Base-by-base conservation (phyloP, 805 yeast species). In the Candida ovalis region DNA sequence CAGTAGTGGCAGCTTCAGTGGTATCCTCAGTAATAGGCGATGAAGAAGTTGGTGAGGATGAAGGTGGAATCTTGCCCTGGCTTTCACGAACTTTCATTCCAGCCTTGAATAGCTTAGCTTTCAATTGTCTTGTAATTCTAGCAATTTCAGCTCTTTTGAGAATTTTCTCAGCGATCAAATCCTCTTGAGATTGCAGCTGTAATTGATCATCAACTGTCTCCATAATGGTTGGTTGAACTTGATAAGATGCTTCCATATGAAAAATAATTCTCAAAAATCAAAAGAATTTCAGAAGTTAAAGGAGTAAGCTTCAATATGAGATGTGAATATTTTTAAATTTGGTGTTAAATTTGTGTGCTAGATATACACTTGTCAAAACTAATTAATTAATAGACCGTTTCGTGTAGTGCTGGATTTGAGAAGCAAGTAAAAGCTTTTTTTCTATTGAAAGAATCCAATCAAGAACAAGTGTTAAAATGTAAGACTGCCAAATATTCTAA, bases 131-230 rank as follows among this genome's bases (percentile, higher is more conserved):
- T 1, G 78, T 71, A 45, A 74, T 68, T 48, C 76, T 65, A 4
- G 77, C 74, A 6, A 74, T 63, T 51, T 74, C 77, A 3, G 74
- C 78, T 44, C 77, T 62, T 50, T 73, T 73, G 39, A 74, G 60
- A 40, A 74, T 72, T 51, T 68, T 70, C 47, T 72, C 73, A 22
- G 76, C 76, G 15, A 73, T 73, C 18, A 63, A 57, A 45, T 73
- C 74, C 49, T 74, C 77, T 42, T 55, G 55, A 27, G 55, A 49
- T 46, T 49, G 55, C 27, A 25, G 18, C 23, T 37, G 18, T 25
- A 18, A 8, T 36, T 36, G 41, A 7, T 37, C 36, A 8, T 36
- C 27, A 10, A 36, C 36, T 3, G 46, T 33, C 19, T 37, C 41
- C 35, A 36, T 36, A 3, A 18, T 22, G 15, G 37, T 18, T 6